Conservation (phyloP, 352 stramenopile species). For the Globisporangium alternatum region DNA sequence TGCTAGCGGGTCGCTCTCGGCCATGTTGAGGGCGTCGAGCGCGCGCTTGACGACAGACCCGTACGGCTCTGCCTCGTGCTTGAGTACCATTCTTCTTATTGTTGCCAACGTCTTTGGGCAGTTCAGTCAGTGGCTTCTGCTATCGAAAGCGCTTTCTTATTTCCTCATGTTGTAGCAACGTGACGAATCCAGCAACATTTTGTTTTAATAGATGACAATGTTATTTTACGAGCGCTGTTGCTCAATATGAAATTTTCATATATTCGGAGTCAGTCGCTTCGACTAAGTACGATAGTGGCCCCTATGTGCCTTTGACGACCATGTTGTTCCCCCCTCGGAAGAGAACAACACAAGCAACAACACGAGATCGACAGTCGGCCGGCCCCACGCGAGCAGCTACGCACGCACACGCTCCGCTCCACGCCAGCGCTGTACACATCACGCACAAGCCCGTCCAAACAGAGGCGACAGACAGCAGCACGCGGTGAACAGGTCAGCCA, state of each 20-base stretch:
- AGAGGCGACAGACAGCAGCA: background rate
- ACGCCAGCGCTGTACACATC: background rate
- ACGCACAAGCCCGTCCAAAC: background rate
- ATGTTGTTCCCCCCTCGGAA: slow-evolving; percentile 4
- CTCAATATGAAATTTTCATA: no score
- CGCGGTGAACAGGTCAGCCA: background rate
- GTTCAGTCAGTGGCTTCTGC: no score
- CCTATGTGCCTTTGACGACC: background rate
- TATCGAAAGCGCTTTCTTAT: no score
- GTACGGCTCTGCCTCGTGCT: background rate
- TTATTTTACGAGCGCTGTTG: no score
- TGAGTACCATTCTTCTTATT: background rate
- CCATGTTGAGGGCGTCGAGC: background rate
- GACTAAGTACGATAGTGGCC: background rate
- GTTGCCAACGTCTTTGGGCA: no score
- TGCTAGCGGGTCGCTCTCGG: background rate
- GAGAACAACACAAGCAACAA: slow-evolving; percentile 2
- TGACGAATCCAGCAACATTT: no score
- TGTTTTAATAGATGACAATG: no score
- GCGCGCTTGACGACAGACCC: background rate
- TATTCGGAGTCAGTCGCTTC: background rate
- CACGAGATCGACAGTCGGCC: background rate
- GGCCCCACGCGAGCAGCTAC: slow-evolving; percentile 1
- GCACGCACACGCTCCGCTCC: background rate
- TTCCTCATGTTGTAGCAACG: no score